Conservation (phyloP, 139 green algal species). For the Ulvella scutata region DNA sequence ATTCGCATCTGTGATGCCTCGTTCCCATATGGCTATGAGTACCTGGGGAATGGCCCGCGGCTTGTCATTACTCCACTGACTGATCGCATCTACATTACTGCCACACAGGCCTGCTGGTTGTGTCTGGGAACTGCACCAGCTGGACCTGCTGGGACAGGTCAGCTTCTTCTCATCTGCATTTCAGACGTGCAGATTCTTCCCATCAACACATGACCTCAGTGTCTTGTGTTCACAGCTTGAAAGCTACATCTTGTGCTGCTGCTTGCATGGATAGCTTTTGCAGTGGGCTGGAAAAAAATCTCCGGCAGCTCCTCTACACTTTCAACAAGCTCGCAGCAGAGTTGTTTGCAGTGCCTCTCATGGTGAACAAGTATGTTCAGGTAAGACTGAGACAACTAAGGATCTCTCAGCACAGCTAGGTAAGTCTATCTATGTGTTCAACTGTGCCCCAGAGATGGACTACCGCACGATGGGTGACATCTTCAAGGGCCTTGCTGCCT, state of each 20-base stretch:
- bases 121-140: conserved; percentile 58
- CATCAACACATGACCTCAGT: no score
- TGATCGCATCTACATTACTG: conserved; percentile 75
- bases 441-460: conserved; percentile 75
- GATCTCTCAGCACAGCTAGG: conserved; percentile 67
- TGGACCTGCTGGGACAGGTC: conserved; percentile 37
- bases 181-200: no score
- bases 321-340: no score
- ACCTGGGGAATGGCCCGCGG: conserved; percentile 59
- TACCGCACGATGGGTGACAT: conserved; percentile 77
- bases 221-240: no score
- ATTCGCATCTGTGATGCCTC: conserved; percentile 62
- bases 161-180: no score
- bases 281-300: no score
- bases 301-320: no score
- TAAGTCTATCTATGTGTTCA: conserved; percentile 78
- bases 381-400: conserved; percentile 78
- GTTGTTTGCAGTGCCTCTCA: no score
- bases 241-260: no score
- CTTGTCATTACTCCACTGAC: conserved; percentile 72
- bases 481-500: conserved; percentile 68
- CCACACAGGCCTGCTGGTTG: conserved; percentile 65
- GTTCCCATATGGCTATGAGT: conserved; percentile 74
- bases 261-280: no score
- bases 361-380: no score